Base-by-base conservation (phyloP, 371 early-diverging fungal genomes). In the Nematocida ironsii region DNA sequence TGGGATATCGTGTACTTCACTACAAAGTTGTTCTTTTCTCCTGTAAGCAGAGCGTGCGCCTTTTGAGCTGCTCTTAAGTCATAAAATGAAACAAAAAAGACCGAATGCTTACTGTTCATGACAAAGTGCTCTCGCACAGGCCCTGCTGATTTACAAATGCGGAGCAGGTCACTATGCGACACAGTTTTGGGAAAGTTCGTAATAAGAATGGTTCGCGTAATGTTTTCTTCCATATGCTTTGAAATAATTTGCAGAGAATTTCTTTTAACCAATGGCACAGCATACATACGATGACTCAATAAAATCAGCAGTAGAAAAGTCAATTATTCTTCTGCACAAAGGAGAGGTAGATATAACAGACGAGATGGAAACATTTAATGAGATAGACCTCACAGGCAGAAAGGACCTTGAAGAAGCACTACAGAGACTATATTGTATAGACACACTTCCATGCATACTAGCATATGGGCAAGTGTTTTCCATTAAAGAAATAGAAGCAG, bases 21-120 rank as follows among this genome's bases (percentile, higher is more conserved):
- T 9, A 64, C 62, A 39, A 81, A 55, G 7, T 55, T 33, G 9
- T 57, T 62, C 1, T 73, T 60, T 16, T 74, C 57, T 11, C 13
- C 44, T 39, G 33, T 39, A 44, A 82, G 52, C 16, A 39, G 67
- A 11, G 66, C 45, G 3, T 56, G 56, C 47, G 83, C 80, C 42
- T 66, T 33, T 20, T 84, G 72, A 18, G 83, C 50, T 33, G 70
- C 56, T 80, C 84, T 58, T 48, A 86, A 45, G 74, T 86, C 84
- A 54, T 82, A 87, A 57, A 87, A 86, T 6, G 83, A 76, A 13
- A 85, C 70, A 70, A 85, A 85, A 25, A 87, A 72, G 50, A 82
- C 58, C 3, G 75, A 48, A 13, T 42, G 45, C 52, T 74, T 80
- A 18, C 82, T 72, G 4, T 82, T 83, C 45, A 84, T 78, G 7